A percentile compares a stretch with the other conserved stretches of the same genome.
Conservation (phyloP, 2,329 filamentous ascomycete genomes). For the Nemania serpens region DNA sequence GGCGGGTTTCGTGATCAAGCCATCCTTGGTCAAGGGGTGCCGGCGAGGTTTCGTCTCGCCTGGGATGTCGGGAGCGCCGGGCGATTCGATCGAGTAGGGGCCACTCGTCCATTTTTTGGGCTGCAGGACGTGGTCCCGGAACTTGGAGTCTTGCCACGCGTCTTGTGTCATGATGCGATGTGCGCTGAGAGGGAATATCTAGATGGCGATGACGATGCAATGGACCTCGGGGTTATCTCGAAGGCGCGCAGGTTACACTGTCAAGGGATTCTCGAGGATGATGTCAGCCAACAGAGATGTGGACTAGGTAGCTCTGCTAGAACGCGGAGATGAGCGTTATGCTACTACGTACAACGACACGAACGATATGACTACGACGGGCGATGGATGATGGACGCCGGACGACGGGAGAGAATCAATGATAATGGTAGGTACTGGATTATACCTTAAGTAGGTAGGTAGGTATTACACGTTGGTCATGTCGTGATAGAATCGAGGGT, state of each 20-base stretch:
- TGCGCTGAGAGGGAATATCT: neutral
- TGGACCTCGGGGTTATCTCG: neutral
- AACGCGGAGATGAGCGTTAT: neutral
- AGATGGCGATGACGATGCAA: neutral
- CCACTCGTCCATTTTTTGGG: conserved; percentile 60
- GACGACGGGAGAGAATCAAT: too few species aligned
- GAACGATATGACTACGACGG: neutral
- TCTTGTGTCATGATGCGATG: conserved; percentile 29
- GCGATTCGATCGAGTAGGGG: conserved; percentile 71
- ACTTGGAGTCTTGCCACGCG: conserved; percentile 42
- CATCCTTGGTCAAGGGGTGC: conserved; percentile 64
- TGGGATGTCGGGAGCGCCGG: conserved; percentile 64
- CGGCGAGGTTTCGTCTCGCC: conserved; percentile 79
- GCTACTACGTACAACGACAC: neutral
- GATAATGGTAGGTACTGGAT: too few species aligned
- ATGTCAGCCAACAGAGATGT: neutral
- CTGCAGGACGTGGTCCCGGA: conserved; percentile 38
- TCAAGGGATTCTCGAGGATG: neutral
- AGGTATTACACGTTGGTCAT: too few species aligned
- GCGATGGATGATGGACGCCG: too few species aligned
- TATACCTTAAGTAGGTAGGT: too few species aligned
- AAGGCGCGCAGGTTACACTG: neutral
- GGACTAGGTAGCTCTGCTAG: neutral
- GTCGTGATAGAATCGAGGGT: too few species aligned
- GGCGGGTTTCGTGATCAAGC: conserved; percentile 63